Conservation (phyloP, 108 stramenopile species). For the Stephanodiscus triporus region DNA sequence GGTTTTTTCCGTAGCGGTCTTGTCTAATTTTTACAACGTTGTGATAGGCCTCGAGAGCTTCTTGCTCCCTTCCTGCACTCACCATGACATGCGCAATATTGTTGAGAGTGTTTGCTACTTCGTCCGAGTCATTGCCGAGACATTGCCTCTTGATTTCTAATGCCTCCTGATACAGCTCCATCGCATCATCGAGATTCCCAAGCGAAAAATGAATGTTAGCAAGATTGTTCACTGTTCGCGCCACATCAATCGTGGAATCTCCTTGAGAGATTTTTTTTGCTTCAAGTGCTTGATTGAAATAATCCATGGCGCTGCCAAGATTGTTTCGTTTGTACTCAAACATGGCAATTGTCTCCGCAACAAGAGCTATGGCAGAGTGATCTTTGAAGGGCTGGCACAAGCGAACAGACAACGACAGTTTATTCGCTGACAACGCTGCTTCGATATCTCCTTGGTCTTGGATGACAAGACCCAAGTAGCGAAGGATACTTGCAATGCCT, state of each 20-base stretch:
- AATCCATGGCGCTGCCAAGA: slow-evolving; percentile 46
- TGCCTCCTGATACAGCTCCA: slow-evolving; percentile 52
- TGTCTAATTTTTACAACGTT: slow-evolving; percentile 45
- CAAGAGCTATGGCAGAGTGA: slow-evolving; percentile 48
- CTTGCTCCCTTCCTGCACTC: slow-evolving; percentile 46
- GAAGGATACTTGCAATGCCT: slow-evolving; percentile 53
- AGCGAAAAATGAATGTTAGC: slow-evolving; percentile 57
- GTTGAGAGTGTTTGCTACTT: slow-evolving; percentile 52
- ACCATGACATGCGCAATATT: slow-evolving; percentile 59
- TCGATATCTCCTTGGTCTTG: slow-evolving; percentile 51
- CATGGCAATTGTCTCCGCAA: slow-evolving; percentile 58
- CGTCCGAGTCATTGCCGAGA: slow-evolving; percentile 50
- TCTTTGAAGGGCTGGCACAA: slow-evolving; percentile 48
- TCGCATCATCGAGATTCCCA: slow-evolving; percentile 50
- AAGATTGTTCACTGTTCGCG: slow-evolving; percentile 54
- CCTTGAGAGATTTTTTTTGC: slow-evolving; percentile 45
- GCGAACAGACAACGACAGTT: slow-evolving; percentile 48
- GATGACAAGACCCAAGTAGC: slow-evolving; percentile 52
- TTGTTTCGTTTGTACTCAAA: slow-evolving; percentile 55
- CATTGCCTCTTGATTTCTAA: slow-evolving; percentile 47
- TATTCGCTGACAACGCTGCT: slow-evolving; percentile 43
- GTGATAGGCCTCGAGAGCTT: slow-evolving; percentile 48
- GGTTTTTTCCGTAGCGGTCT: slow-evolving; percentile 44
- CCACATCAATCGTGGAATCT: slow-evolving; percentile 47
- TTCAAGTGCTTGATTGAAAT: slow-evolving; percentile 51